Evolutionary conservation across 2,329 filamentous ascomycete genomes (phyloP).

Genomic region (Aspergillus calidoustus): DNA sequence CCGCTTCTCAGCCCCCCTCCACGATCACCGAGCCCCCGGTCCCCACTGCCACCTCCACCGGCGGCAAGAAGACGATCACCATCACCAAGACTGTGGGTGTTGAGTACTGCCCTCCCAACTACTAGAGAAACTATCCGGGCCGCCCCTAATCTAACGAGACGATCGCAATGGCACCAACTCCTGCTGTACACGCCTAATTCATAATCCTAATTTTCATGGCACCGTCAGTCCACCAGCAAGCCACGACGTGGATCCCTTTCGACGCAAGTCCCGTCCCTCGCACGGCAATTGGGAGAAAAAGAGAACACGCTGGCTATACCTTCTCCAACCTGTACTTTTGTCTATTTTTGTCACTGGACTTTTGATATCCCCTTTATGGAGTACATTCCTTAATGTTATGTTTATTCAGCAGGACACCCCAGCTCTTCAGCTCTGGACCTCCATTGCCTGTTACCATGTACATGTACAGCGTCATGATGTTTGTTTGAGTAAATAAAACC

Average conservation of each 20-base stretch:
- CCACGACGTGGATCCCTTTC: background rate
- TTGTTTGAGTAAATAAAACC: background rate
- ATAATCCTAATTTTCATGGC: slow-evolving; percentile 35
- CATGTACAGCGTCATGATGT: slow-evolving; percentile 15
- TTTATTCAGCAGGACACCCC: background rate
- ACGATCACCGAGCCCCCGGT: slow-evolving; percentile 20
- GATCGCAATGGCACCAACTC: slow-evolving; percentile 30
- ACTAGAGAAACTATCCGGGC: slow-evolving; percentile 7
- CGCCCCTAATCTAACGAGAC: slow-evolving; percentile 27
- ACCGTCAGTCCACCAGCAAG: slow-evolving; percentile 5
- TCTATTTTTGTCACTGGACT: slow-evolving; percentile 21
- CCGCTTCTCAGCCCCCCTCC: slow-evolving; percentile 2
- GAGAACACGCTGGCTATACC: slow-evolving; percentile 16
- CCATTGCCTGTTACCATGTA: background rate
- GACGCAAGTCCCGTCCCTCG: background rate
- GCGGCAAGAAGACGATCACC: slow-evolving; percentile 27
- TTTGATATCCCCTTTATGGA: slow-evolving; percentile 33
- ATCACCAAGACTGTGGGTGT: slow-evolving; percentile 35
- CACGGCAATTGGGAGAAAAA: background rate
- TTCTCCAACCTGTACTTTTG: slow-evolving; percentile 15
- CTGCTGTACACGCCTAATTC: slow-evolving; percentile 41
- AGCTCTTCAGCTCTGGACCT: background rate
- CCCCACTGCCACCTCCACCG: slow-evolving; percentile 22
- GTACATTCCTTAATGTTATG: slow-evolving; percentile 32
- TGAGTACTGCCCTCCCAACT: slow-evolving; percentile 19